These are phyloP conservation scores for Ogataea zsoltii DNA, from an alignment of 805 yeast species.

Conservation along the genomic window DNA sequence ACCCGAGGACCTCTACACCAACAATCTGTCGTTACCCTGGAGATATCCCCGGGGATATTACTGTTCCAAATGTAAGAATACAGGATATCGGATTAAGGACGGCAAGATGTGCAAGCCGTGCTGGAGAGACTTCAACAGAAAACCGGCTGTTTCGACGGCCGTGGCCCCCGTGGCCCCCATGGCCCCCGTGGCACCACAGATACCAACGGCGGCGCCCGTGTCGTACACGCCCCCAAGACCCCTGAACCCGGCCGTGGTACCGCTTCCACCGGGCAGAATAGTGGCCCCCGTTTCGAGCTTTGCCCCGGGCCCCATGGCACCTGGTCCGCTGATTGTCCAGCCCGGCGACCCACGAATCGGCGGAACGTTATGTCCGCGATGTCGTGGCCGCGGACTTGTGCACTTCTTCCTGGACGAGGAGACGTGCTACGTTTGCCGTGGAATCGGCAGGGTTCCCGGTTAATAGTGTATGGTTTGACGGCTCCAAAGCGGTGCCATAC, in stretches of 20 bases:
- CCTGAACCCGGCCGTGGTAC: conserved; percentile 27
- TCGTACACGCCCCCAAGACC: conserved; percentile 20
- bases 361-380: conserved; percentile 70
- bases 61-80: conserved; percentile 72
- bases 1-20: conserved; percentile 41
- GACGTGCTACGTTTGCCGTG: conserved; percentile 63
- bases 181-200: no score
- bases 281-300: conserved; percentile 10
- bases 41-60: conserved; percentile 59
- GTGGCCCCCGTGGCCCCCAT: no score
- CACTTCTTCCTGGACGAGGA: conserved; percentile 60
- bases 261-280: conserved; percentile 28
- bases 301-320: conserved; percentile 16
- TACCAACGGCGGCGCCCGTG: conserved; percentile 9
- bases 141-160: no score
- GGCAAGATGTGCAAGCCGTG: conserved; percentile 71
- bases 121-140: conserved; percentile 57
- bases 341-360: conserved; percentile 85
- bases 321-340: conserved; percentile 47
- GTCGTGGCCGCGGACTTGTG: conserved; percentile 64
- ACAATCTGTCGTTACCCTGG: conserved; percentile 56
- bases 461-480: no score
- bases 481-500: no score
- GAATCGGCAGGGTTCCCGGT: conserved; percentile 56
- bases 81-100: conserved; percentile 62